Percentiles rank a stretch among this genome's conserved stretches.
These are phyloP conservation scores for Colletotrichum sp. DNA, from an alignment of 2,329 filamentous ascomycete species.

Conservation along the genomic window DNA sequence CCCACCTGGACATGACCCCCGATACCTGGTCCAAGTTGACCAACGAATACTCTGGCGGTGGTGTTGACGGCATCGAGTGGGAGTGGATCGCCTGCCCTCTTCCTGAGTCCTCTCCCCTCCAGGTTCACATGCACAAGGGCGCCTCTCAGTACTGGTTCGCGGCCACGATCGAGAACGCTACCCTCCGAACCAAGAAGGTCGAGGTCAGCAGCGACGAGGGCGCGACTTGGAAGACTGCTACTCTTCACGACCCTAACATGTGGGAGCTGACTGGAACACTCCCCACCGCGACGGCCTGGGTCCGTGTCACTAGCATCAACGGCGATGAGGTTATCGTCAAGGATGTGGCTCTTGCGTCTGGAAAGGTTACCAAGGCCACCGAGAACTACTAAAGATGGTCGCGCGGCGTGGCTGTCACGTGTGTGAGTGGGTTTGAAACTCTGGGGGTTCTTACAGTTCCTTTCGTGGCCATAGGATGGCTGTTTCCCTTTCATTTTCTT, in stretches of 20 bases:
- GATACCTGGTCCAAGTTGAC: background rate
- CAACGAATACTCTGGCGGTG: background rate
- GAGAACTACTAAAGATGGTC: background rate
- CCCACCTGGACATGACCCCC: background rate
- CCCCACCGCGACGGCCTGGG: background rate
- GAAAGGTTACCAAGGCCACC: background rate
- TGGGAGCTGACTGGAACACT: background rate
- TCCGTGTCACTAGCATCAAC: background rate
- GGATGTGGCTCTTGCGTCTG: background rate
- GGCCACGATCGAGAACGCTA: constrained; percentile 23
- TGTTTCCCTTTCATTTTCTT: background rate
- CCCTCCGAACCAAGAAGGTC: constrained; percentile 21
- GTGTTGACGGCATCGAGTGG: background rate
- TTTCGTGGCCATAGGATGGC: background rate
- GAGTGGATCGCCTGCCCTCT: background rate
- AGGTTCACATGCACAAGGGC: constrained; percentile 22
- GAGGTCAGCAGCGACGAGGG: background rate
- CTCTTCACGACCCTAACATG: background rate
- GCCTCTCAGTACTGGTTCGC: constrained; percentile 24
- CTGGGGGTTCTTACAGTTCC: background rate
- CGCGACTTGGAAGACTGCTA: background rate
- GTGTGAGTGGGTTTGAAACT: background rate
- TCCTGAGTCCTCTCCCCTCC: background rate
- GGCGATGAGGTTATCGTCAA: background rate
- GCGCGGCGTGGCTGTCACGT: background rate